Percentiles rank a stretch among this genome's conserved stretches.
Conservation (phyloP, 1,284 basidiomycete genomes). For the Sutorius eximius region DNA sequence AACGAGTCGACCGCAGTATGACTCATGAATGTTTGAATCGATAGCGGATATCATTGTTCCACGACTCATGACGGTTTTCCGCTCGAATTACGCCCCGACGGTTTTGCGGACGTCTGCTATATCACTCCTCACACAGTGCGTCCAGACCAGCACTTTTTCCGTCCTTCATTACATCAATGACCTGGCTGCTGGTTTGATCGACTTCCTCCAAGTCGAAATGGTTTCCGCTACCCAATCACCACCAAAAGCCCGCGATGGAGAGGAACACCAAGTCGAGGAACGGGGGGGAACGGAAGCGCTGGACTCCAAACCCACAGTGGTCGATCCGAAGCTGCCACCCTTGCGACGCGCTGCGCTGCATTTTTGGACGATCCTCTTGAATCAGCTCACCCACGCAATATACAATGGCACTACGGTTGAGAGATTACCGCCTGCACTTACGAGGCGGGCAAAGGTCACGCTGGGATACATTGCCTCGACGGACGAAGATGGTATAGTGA, state of each 20-base stretch:
- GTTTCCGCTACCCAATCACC: conserved; percentile 33
- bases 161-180: conserved; percentile 64
- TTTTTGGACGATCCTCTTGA: conserved; percentile 68
- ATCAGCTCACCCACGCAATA: conserved; percentile 48
- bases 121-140: conserved; percentile 77
- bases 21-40: conserved; percentile 7
- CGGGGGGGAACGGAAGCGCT: conserved; percentile 16
- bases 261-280: conserved; percentile 16
- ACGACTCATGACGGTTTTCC: conserved; percentile 60
- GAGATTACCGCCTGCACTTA: conserved; percentile 39
- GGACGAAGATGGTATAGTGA: conserved; percentile 72
- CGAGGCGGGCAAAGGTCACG: conserved; percentile 60
- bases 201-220: conserved; percentile 77
- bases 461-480: conserved; percentile 70
- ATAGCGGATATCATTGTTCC: conserved; percentile 75
- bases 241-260: conserved; percentile 14
- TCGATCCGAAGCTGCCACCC: conserved; percentile 70
- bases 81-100: conserved; percentile 61
- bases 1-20: background rate
- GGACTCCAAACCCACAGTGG: conserved; percentile 54
- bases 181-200: conserved; percentile 66
- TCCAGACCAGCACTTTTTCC: conserved; percentile 62
- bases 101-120: conserved; percentile 78
- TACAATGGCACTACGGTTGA: conserved; percentile 39
- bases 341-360: conserved; percentile 81